These are phyloP conservation scores for Selaginella moellendorffii DNA, from an alignment of 75 land plant species.

Conservation along the genomic window DNA sequence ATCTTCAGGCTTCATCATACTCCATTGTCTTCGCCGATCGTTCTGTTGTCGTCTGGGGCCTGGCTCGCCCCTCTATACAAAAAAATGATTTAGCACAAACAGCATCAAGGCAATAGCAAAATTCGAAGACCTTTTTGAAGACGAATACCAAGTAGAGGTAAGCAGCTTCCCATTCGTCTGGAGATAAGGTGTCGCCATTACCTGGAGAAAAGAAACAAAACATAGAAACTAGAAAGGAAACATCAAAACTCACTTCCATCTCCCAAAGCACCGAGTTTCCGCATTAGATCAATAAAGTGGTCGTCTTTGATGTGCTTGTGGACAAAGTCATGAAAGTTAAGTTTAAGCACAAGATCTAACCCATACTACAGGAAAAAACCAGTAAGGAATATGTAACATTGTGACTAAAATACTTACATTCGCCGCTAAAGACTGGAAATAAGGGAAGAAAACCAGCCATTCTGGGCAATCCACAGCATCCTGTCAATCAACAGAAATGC, in stretches of 20 bases:
- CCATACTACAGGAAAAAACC: constrained; percentile 52
- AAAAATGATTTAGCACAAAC: too few species aligned
- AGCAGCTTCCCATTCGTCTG: constrained; percentile 91
- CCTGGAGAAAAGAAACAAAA: constrained; percentile 9
- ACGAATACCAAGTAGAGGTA: constrained; percentile 75
- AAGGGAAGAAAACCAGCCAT: constrained; percentile 74
- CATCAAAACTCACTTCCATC: constrained; percentile 21
- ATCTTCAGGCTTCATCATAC: too few species aligned
- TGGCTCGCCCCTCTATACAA: too few species aligned
- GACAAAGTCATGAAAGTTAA: constrained; percentile 78
- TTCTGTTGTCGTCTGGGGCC: too few species aligned
- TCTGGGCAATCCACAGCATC: constrained; percentile 99
- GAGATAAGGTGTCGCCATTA: constrained; percentile 44
- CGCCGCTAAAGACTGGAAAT: constrained; percentile 57
- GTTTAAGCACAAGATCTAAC: constrained; percentile 63
- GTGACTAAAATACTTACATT: constrained; percentile 45
- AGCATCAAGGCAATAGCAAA: too few species aligned
- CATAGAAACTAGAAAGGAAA: not conserved
- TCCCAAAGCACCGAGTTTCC: constrained; percentile 90
- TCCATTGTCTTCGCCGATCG: too few species aligned
- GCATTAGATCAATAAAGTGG: constrained; percentile 75
- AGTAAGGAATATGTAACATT: not conserved
- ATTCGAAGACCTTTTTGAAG: constrained; percentile 74
- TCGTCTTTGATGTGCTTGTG: constrained; percentile 57
- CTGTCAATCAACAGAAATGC: constrained; percentile 20